Conservation (phyloP, 805 yeast genomes). For the Yamadazyma tumulicola region DNA sequence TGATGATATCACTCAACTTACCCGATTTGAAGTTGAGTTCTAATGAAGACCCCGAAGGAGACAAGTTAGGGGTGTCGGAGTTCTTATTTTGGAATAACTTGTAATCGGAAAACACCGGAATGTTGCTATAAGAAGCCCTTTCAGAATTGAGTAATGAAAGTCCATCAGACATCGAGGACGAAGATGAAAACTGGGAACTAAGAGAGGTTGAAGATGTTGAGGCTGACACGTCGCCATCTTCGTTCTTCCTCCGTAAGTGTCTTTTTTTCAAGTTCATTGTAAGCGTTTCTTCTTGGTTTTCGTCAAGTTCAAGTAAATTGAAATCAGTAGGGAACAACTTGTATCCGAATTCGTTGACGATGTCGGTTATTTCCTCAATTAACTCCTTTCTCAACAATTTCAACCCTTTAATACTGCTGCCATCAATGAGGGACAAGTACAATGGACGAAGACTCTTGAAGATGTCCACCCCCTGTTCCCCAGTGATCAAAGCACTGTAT, state of each 20-base stretch:
- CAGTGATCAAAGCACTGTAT: conserved; percentile 85
- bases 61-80: conserved; percentile 24
- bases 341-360: conserved; percentile 80
- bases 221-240: conserved; percentile 2
- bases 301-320: conserved; percentile 49
- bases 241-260: conserved; percentile 8
- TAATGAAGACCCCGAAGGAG: conserved; percentile 7
- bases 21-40: conserved; percentile 25
- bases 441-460: conserved; percentile 81
- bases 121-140: conserved; percentile 56
- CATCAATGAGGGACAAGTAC: conserved; percentile 59
- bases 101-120: conserved; percentile 60
- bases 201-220: conserved; percentile 12
- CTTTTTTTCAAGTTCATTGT: conserved; percentile 36
- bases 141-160: conserved; percentile 60
- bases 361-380: conserved; percentile 69
- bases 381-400: conserved; percentile 59
- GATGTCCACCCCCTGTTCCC: conserved; percentile 91
- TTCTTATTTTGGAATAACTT: conserved; percentile 31
- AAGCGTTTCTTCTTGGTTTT: conserved; percentile 28
- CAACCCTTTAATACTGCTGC: conserved; percentile 54
- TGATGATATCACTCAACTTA: conserved; percentile 32
- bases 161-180: conserved; percentile 53
- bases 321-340: conserved; percentile 79
- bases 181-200: conserved; percentile 14